Conservation (phyloP, 805 yeast genomes). For the Ogataea neopini region DNA sequence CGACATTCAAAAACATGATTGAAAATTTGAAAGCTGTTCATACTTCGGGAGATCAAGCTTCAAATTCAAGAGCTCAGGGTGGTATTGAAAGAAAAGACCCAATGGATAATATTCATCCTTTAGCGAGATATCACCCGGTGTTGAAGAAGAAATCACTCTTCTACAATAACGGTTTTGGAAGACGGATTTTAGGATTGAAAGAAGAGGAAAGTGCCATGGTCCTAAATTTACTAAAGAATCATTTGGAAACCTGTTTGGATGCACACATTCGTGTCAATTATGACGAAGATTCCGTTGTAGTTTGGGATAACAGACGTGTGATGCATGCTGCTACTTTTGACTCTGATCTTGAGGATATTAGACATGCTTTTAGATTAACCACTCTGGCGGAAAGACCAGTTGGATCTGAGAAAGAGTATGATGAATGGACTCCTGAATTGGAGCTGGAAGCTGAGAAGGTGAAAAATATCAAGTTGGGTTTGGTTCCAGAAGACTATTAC, state of each 20-base stretch:
- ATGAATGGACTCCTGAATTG: slow-evolving; percentile 25
- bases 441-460: slow-evolving; percentile 15
- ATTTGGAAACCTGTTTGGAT: slow-evolving; percentile 50
- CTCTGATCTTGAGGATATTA: slow-evolving; percentile 58
- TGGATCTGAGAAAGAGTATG: slow-evolving; percentile 23
- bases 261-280: slow-evolving; percentile 65
- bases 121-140: slow-evolving; percentile 68
- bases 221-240: slow-evolving; percentile 53
- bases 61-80: slow-evolving; percentile 50
- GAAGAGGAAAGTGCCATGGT: slow-evolving; percentile 63
- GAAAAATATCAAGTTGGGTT: slow-evolving; percentile 31
- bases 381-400: slow-evolving; percentile 68
- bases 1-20: slow-evolving; percentile 56
- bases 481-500: slow-evolving; percentile 14
- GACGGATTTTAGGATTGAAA: slow-evolving; percentile 66
- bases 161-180: slow-evolving; percentile 59
- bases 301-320: slow-evolving; percentile 74
- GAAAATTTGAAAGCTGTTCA: slow-evolving; percentile 63
- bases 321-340: slow-evolving; percentile 65
- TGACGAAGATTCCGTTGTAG: slow-evolving; percentile 64
- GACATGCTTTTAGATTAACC: slow-evolving; percentile 73
- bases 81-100: slow-evolving; percentile 63
- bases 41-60: slow-evolving; percentile 67
- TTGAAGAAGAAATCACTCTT: slow-evolving; percentile 56
- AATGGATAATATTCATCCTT: slow-evolving; percentile 60